Percentiles rank a stretch among this genome's conserved stretches.
phyloP scores from a whole-genome alignment of 257 asterid species.

The Voacanga thouarsii region DNA sequence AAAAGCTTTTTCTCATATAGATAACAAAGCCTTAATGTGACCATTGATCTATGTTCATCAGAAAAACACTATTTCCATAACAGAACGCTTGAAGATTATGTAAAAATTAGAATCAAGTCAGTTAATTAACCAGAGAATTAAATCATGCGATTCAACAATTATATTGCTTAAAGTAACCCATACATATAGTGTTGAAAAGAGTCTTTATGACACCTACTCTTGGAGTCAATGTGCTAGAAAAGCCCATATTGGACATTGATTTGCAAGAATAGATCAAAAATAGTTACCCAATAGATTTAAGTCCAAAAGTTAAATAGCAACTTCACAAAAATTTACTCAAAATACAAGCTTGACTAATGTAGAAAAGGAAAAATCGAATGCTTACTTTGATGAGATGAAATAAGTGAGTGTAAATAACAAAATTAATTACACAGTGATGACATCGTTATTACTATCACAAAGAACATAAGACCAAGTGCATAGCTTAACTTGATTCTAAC shows the following conservation, averaged over 20 bases:
- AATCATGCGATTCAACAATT: constrained; percentile 9
- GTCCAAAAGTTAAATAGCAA: not conserved
- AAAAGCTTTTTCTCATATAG: not conserved
- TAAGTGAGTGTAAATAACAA: not conserved
- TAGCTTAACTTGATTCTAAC: constrained; percentile 71
- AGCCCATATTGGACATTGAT: constrained; percentile 83
- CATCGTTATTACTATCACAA: constrained; percentile 55
- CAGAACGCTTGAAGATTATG: not conserved
- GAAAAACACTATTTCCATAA: not conserved
- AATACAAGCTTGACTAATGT: not conserved
- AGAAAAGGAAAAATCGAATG: not conserved
- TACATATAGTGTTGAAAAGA: constrained; percentile 74
- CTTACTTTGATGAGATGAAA: not conserved
- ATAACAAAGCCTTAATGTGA: not conserved
- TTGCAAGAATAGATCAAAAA: constrained; percentile 40
- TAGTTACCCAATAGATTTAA: constrained; percentile 7
- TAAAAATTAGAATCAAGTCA: not conserved
- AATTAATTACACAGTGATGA: constrained; percentile 63
- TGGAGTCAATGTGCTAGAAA: constrained; percentile 79
- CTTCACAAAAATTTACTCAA: not conserved
- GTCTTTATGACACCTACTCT: constrained; percentile 54
- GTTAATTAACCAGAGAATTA: not conserved
- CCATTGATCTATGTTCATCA: not conserved
- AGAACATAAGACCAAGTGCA: constrained; percentile 89
- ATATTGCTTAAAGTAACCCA: constrained; percentile 17